phyloP scores from a whole-genome alignment of 768 basidiomycete genomes.

The Naganishia antarctica region DNA sequence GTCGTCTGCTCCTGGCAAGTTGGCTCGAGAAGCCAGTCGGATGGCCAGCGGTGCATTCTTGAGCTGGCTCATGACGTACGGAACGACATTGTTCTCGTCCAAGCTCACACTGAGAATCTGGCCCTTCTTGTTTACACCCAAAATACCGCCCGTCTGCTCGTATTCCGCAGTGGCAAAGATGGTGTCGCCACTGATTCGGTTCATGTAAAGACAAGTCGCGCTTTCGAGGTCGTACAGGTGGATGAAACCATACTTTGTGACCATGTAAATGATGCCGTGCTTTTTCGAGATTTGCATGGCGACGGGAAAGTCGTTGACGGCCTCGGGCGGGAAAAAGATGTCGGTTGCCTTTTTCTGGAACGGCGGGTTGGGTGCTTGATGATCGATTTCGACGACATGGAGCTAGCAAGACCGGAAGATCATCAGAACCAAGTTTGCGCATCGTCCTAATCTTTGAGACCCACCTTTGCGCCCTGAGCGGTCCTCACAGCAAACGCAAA shows the following conservation, averaged over 20 bases:
- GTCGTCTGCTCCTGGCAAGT: slow-evolving; percentile 95
- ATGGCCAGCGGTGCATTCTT: slow-evolving; percentile 98
- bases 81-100: slow-evolving; percentile 92
- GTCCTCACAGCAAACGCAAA: slow-evolving; percentile 94
- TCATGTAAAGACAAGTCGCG: slow-evolving; percentile 98
- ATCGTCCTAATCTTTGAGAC: slow-evolving; percentile 33
- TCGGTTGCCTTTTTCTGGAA: slow-evolving; percentile 98
- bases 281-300: slow-evolving; percentile 98
- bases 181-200: slow-evolving; percentile 97
- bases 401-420: slow-evolving; percentile 56
- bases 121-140: slow-evolving; percentile 99
- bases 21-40: slow-evolving; percentile 91
- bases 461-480: slow-evolving; percentile 93
- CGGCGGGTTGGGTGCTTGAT: slow-evolving; percentile 81
- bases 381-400: slow-evolving; percentile 97
- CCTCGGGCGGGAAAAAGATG: slow-evolving; percentile 98
- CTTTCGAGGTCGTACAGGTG: slow-evolving; percentile 97
- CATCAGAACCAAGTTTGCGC: slow-evolving; percentile 13
- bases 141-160: slow-evolving; percentile 87
- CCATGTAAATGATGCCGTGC: slow-evolving; percentile 93
- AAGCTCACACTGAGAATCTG: slow-evolving; percentile 95
- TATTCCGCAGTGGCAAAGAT: slow-evolving; percentile 98
- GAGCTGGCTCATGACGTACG: slow-evolving; percentile 85
- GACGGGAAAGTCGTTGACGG: slow-evolving; percentile 96
- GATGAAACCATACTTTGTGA: slow-evolving; percentile 99